phyloP scores from a whole-genome alignment of 2,329 filamentous ascomycete genomes.

The Ceratocystis destructans region DNA sequence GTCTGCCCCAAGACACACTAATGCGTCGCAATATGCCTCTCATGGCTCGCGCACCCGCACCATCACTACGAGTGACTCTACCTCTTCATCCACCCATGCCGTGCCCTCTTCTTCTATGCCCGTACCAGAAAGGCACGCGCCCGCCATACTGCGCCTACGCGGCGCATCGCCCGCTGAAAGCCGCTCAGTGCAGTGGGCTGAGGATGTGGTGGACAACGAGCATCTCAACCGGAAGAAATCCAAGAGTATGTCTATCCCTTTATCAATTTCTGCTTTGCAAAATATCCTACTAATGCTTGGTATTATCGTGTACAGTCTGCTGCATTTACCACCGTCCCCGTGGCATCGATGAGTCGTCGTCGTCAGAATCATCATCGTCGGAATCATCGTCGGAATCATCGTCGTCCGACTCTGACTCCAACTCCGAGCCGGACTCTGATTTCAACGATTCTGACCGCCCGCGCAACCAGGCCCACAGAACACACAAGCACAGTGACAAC shows the following conservation, averaged over 20 bases:
- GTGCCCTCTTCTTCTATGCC: neutral
- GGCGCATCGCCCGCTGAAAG: slow-evolving; percentile 34
- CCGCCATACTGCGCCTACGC: slow-evolving; percentile 36
- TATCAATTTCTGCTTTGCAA: neutral
- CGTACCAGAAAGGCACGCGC: neutral
- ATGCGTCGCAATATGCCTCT: neutral
- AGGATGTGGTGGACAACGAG: slow-evolving; percentile 90
- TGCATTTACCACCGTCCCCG: slow-evolving; percentile 93
- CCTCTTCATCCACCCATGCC: neutral
- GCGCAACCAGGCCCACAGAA: slow-evolving; percentile 19
- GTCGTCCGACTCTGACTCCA: slow-evolving; percentile 34
- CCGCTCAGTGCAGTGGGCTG: slow-evolving; percentile 76
- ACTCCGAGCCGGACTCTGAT: slow-evolving; percentile 23
- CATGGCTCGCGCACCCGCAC: slow-evolving; percentile 10
- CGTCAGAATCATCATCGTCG: slow-evolving; percentile 35
- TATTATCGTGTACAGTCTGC: slow-evolving; percentile 51
- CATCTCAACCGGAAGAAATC: slow-evolving; percentile 85
- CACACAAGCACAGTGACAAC: slow-evolving; percentile 3
- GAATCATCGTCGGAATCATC: slow-evolving; percentile 44
- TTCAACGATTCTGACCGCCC: slow-evolving; percentile 25
- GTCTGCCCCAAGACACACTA: slow-evolving; percentile 8
- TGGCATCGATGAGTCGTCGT: slow-evolving; percentile 64
- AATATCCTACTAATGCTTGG: neutral
- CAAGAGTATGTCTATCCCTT: slow-evolving; percentile 49
- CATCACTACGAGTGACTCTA: neutral